Evolutionary conservation across 192 early-diverging fungal species (phyloP).

Genomic region (Backusella circina): DNA sequence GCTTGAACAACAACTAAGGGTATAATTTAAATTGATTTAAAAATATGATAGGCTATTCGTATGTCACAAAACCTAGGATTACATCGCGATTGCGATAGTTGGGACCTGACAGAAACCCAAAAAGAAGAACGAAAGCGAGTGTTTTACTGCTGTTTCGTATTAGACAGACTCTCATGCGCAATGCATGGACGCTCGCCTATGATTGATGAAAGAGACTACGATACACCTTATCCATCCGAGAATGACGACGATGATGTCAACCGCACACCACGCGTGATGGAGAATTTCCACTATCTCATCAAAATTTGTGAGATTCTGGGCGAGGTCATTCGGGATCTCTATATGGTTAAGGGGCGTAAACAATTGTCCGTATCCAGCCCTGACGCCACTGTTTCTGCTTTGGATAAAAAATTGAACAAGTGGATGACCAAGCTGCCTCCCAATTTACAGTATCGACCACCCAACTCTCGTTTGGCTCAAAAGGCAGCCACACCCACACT

Average conservation of each 20-base stretch:
- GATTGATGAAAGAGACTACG: constrained; percentile 44
- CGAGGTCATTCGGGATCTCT: constrained; percentile 44
- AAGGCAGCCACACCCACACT: constrained; percentile 14
- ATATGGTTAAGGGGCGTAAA: constrained; percentile 36
- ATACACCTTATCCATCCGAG: constrained; percentile 32
- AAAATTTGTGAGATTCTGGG: constrained; percentile 44
- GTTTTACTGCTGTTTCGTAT: constrained; percentile 71
- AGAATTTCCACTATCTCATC: constrained; percentile 27
- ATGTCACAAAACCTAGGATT: constrained; percentile 79
- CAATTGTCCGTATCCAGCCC: constrained; percentile 18
- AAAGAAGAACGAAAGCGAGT: constrained; percentile 62
- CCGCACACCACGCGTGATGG: constrained; percentile 27
- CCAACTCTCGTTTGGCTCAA: constrained; percentile 26
- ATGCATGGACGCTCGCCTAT: constrained; percentile 56
- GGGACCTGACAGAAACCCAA: constrained; percentile 48
- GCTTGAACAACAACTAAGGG: not conserved
- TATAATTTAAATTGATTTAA: not conserved
- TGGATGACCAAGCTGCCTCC: constrained; percentile 45
- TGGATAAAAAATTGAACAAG: constrained; percentile 23
- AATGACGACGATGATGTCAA: constrained; percentile 5
- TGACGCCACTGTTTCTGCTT: constrained; percentile 23
- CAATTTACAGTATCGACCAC: constrained; percentile 27
- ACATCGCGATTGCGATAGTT: constrained; percentile 59
- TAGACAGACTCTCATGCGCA: constrained; percentile 66
- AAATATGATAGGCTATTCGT: constrained; percentile 50